Evolutionary conservation across 164 flowering plant genomes (phyloP).

Genomic region (Tetracentron sinense): DNA sequence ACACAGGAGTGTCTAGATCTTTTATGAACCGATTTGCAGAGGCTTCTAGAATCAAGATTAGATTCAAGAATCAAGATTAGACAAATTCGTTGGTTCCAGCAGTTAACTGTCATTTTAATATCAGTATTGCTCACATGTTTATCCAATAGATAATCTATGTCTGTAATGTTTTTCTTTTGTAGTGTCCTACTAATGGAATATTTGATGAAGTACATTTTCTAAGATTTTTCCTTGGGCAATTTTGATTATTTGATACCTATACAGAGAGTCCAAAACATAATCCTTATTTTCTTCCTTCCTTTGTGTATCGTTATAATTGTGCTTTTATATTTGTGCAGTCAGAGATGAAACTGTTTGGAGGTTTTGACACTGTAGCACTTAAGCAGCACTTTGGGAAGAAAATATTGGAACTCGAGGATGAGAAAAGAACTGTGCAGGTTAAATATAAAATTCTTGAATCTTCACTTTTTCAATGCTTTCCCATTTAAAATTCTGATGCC

Average conservation of each 20-base stretch:
- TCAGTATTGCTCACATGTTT: neutral
- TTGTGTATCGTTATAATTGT: neutral
- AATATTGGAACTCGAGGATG: conserved; percentile 89
- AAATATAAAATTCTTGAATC: conserved; percentile 11
- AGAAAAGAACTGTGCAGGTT: conserved; percentile 88
- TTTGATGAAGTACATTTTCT: neutral
- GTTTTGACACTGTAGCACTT: conserved; percentile 64
- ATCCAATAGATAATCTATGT: neutral
- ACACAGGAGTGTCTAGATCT: too few relatives aligned
- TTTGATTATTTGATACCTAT: neutral
- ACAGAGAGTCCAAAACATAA: neutral
- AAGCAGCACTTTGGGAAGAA: conserved; percentile 99
- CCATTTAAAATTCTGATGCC: conserved; percentile 1
- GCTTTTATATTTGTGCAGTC: conserved; percentile 49
- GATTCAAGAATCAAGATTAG: too few relatives aligned
- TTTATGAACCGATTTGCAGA: too few relatives aligned
- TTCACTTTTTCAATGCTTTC: neutral
- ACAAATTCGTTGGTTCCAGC: neutral
- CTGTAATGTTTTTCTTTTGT: neutral
- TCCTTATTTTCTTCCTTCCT: neutral
- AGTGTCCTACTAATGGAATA: neutral
- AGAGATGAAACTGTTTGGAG: conserved; percentile 90
- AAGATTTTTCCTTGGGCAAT: neutral
- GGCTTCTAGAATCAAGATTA: too few relatives aligned
- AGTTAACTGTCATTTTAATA: neutral